Evolutionary conservation across 2,329 filamentous ascomycete genomes (phyloP), one percentile per base, ranked within the genome.

Genomic region (Orbilia oligospora): DNA sequence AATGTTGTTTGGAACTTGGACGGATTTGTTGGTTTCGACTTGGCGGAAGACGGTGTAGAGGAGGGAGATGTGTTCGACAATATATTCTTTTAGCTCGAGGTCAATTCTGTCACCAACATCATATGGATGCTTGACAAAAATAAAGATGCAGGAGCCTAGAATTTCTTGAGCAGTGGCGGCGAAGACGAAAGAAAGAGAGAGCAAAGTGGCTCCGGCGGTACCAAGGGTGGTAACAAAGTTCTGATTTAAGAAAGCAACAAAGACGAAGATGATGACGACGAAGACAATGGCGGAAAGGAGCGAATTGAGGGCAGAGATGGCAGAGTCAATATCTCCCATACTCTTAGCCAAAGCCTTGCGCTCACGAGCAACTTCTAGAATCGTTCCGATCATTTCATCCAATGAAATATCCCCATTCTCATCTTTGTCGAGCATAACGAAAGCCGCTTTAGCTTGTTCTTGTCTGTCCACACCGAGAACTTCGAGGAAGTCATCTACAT

Each of bases 51-150:
- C 90, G 0, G 93, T 97, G 86, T 94, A 98, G 2, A 99, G 88
- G 33, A 99, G 88, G 1, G 94, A 97, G 82, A 98, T 98, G 84
- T 94, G 93, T 84, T 98, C 94, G 10, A 99, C 96, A 3, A 93
- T 87, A 81, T 97, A 90, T 79, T 87, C 85, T 8, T 85, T 84
- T 16, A 87, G 87, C 14, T 84, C 84, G 80, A 98, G 92, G 82
- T 97, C 94, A 51, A 98, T 93, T 27, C 96, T 91, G 84, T 99
- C 96, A 79, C 95, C 94, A 22, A 98, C 94, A 83, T 99, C 96
- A 84, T 92, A 98, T 0, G 96, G 95, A 84, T 99, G 96, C 87
- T 99, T 99, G 87, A 98, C 93, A 83, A 99, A 99, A 0, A 99
- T 87, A 87, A 99, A 99, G 83, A 99, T 97, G 86, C 95, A 98